These are phyloP conservation scores for Rhizopogon vulgaris DNA, from an alignment of 768 basidiomycete species.

Conservation along the genomic window DNA sequence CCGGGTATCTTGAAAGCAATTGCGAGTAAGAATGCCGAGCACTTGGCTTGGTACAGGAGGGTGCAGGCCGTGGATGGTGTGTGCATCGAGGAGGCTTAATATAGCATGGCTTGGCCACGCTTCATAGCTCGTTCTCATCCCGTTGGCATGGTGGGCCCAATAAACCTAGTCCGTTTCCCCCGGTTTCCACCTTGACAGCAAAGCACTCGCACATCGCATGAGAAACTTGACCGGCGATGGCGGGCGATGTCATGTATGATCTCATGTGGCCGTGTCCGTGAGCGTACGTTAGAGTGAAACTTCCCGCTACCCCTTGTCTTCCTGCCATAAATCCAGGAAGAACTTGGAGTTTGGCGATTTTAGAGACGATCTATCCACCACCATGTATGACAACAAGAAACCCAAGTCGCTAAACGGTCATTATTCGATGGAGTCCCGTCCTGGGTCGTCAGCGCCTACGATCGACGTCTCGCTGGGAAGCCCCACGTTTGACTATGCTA, in stretches of 20 bases:
- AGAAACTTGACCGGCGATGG: background rate
- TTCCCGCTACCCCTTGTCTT: background rate
- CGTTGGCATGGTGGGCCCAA: slow-evolving; percentile 4
- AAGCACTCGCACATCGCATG: slow-evolving; percentile 8
- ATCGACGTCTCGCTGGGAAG: slow-evolving; percentile 14
- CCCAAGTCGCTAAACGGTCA: background rate
- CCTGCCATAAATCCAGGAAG: slow-evolving; percentile 2
- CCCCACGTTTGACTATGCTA: background rate
- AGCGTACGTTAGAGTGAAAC: background rate
- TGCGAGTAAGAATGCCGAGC: background rate
- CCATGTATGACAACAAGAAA: background rate
- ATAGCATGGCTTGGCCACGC: slow-evolving; percentile 1
- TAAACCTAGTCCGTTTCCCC: background rate
- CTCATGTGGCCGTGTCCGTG: slow-evolving; percentile 8
- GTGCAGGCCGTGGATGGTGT: too few relatives aligned
- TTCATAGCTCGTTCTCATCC: slow-evolving; percentile 2
- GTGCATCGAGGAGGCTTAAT: background rate
- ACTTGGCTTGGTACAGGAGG: background rate
- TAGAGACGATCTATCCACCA: background rate
- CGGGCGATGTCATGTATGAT: background rate
- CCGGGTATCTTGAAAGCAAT: too few relatives aligned
- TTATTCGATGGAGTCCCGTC: slow-evolving; percentile 1
- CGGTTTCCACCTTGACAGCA: background rate
- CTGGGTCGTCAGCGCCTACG: slow-evolving; percentile 13
- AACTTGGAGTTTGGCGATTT: background rate